These are phyloP conservation scores for Rhizopogon salebrosus DNA, from an alignment of 768 basidiomycete genomes.

Conservation along the genomic window DNA sequence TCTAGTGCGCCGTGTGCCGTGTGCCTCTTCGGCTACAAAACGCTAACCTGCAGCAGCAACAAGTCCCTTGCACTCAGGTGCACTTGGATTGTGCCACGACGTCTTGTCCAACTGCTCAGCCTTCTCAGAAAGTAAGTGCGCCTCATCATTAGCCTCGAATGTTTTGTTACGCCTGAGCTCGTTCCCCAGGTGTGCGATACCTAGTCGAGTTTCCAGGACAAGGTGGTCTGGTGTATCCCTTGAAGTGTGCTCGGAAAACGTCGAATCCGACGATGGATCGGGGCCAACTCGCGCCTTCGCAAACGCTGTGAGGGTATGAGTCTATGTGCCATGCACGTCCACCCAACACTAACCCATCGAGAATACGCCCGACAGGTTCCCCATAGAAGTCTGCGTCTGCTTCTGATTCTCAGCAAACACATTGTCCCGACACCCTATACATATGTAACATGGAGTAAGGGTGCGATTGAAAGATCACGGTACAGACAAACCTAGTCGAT, in stretches of 20 bases:
- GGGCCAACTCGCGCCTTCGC: conserved; percentile 9
- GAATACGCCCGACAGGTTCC: conserved; percentile 15
- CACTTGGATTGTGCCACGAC: neutral
- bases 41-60: conserved; percentile 9
- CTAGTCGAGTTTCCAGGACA: conserved; percentile 9
- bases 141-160: conserved; percentile 10
- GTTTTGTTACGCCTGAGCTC: conserved; percentile 11
- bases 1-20: too few relatives aligned
- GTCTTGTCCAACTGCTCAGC: conserved; percentile 19
- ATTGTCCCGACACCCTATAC: neutral
- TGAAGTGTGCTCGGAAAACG: neutral
- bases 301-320: conserved; percentile 12
- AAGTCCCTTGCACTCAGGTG: neutral
- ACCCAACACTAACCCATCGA: conserved; percentile 11
- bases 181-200: conserved; percentile 3
- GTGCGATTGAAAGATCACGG: conserved; percentile 1
- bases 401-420: neutral
- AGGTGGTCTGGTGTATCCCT: neutral
- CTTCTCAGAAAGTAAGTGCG: conserved; percentile 16
- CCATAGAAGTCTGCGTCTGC: neutral
- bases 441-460: neutral
- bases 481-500: conserved; percentile 2
- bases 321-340: too few relatives aligned
- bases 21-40: conserved; percentile 18
- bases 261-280: neutral